Evolutionary conservation across 202 grass and related monocot genomes (phyloP), one percentile per base, ranked within the genome.

Genomic region (Tripidium arundinaceum): DNA sequence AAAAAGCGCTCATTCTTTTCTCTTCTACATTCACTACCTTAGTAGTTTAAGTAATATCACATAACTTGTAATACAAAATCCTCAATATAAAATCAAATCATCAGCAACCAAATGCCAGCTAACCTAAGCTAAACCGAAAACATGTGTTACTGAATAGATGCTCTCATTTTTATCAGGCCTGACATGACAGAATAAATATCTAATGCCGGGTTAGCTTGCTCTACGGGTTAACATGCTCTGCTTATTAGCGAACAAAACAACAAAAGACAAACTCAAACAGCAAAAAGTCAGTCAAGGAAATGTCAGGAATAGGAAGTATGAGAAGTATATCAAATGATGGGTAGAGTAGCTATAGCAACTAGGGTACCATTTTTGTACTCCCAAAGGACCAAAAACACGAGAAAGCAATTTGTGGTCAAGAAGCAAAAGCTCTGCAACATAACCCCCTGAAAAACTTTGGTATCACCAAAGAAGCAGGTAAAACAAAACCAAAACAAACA

Each of bases 101-200:
- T 46, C 27, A 16, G 38, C 37, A 83, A 77, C 26, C 49, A 68
- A 70, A 78, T 62, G 7, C 7, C 16, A 64, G 22, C 18, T 50
- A 54, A 50, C 14, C 42, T 39, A 12, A 37, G 63, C 22, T 72
- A 78, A 82, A 78, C 0, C 28, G 6, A 71, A 71, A 84, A 19
- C 29, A 49, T 27, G 9, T 84, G 54, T 6, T 39, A 29, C 54
- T 63, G n/a, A 38, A 21, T 62, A 39, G 0, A 12, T 29, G 65
- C 19, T 22, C 40, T 21, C 42, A 29, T 31, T 22, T 65, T 46
- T 37, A 72, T 54, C 15, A 0, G 21, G 11, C 0, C 29, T 49
- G n/a, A 60, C 65, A 63, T 24, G 65, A 71, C 16, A 52, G 41
- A 78, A 24, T 3, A 54, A 78, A 72, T 0, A 63, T 37, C 14